Base-by-base conservation (phyloP, 163 green algal species). In the Prototheca cutis region DNA sequence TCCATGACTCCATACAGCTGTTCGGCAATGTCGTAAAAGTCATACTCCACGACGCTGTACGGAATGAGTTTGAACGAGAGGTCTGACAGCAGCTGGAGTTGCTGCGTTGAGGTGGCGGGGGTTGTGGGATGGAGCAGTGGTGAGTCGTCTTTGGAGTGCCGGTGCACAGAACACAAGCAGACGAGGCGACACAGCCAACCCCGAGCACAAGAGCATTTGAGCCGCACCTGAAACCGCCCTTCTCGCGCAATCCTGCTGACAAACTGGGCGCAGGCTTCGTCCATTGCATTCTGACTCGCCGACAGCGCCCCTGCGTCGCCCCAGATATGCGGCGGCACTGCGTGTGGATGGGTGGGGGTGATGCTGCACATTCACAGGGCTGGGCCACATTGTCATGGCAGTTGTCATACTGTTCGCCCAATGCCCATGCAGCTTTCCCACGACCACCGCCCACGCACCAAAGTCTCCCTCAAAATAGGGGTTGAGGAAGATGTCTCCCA, bases 291-390 rank as follows among this genome's bases (percentile, higher is more conserved):
- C 13, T 49, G 10, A 27, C 34, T 58, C 18, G 25, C 27, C 34
- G 58, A 27, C 28, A 48, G 8, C 6, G 62, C 62, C 29, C 49
- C 39, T 27, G 27, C 19, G 36, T 70, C 39, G 30, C 40, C 62
- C 34, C 59, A 63, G 27, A 70, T 70, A 27, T 70, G 62, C 3
- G 62, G 62, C 6, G 62, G 62, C 3, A 63, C 48, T 51, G 42
- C 42, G 13, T 28, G 13, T 17, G 17, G 25, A 23, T 5, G 42
- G 17, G 42, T 19, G 42, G 17, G 36, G 36, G 36, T 8, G 36
- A 15, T 45, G 13, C 13, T 10, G 36, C 13, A 45, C 17, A 10
- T 15, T 21, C 17, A 45, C 36, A 21, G 13, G 36, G 13, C 17
- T 45, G 36, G 36, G 13, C 13, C 36, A 45, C n/a, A n/a, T n/a